Percentiles rank a stretch among this genome's conserved stretches.
These are phyloP conservation scores for Odontarrhena argentea DNA, from an alignment of 345 rosid genomes.

Conservation along the genomic window DNA sequence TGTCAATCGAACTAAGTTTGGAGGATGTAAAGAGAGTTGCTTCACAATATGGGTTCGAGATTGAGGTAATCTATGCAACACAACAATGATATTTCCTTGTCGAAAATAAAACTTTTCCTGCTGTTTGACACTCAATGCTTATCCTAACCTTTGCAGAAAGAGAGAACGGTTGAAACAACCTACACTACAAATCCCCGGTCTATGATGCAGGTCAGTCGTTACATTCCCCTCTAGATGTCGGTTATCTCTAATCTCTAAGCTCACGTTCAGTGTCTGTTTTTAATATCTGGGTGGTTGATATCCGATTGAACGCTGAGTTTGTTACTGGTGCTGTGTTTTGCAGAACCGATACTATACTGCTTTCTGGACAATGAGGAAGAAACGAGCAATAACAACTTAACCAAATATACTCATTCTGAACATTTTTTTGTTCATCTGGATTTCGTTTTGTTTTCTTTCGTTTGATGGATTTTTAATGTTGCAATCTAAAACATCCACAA, in stretches of 20 bases:
- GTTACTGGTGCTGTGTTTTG: constrained; percentile 33
- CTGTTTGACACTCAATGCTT: constrained; percentile 19
- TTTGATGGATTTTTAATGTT: too few relatives aligned
- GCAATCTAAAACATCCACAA: too few relatives aligned
- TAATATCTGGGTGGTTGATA: background rate
- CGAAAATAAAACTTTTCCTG: constrained; percentile 1
- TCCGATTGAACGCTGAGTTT: background rate
- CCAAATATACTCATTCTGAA: background rate
- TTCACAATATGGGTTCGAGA: constrained; percentile 67
- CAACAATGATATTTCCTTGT: background rate
- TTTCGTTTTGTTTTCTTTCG: too few relatives aligned
- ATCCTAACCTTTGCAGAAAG: constrained; percentile 55
- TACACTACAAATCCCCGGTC: constrained; percentile 81
- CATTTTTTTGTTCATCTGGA: too few relatives aligned
- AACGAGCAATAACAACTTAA: constrained; percentile 26
- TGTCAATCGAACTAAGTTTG: constrained; percentile 94
- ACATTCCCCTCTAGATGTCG: constrained; percentile 10
- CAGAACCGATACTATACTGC: constrained; percentile 80
- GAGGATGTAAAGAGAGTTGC: constrained; percentile 93
- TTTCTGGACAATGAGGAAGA: constrained; percentile 90
- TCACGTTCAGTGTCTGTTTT: background rate
- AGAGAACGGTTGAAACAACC: constrained; percentile 77
- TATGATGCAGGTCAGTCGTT: constrained; percentile 87
- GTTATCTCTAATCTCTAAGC: constrained; percentile 7
- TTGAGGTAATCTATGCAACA: constrained; percentile 51